Base-by-base conservation (phyloP, 306 rosid genomes). In the Prunus salicina region DNA sequence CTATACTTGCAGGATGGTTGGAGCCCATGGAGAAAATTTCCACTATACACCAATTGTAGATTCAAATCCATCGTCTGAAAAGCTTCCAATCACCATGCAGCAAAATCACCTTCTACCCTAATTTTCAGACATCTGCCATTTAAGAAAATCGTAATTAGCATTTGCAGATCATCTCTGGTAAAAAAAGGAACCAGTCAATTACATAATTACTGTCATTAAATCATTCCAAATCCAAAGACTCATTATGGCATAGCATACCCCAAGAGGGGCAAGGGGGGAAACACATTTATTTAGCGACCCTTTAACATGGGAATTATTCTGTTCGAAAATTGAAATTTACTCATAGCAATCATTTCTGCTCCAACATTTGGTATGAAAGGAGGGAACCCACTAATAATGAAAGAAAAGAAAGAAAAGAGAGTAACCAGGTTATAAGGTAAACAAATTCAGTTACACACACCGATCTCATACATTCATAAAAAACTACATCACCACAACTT, bases 31-130 rank as follows among this genome's bases (percentile, higher is more conserved):
- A 79, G 55, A 63, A 78, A 60, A 57, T 74, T 80, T 85, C 76
- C 72, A 69, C 84, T 82, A 78, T 79, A 78, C 87, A 76, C 57
- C 82, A 69, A 67, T 67, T 55, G 67, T 38, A 34, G 71, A 75
- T 67, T 71, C 83, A 74, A 84, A 75, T 47, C 80, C 70, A 53
- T 47, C 28, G 72, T 69, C 67, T 28, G 50, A 61, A 32, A 45
- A 61, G 67, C 75, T 78, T 81, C 64, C 24, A 14, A 70, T 64
- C 78, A 56, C 77, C 77, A 64, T 57, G 77, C 13, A 25, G 47
- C 71, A 68, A 76, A 67, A 34, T 76, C 73, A 22, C 80, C 81
- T 69, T 47, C 85, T 78, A 84, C 52, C 53, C 78, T 62, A 70
- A 24, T 58, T 74, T 25, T 65, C 80, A 27, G 69, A 47, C 74